These are phyloP conservation scores for Juglanconis juglandina DNA, from an alignment of 2,329 filamentous ascomycete genomes.

Conservation along the genomic window DNA sequence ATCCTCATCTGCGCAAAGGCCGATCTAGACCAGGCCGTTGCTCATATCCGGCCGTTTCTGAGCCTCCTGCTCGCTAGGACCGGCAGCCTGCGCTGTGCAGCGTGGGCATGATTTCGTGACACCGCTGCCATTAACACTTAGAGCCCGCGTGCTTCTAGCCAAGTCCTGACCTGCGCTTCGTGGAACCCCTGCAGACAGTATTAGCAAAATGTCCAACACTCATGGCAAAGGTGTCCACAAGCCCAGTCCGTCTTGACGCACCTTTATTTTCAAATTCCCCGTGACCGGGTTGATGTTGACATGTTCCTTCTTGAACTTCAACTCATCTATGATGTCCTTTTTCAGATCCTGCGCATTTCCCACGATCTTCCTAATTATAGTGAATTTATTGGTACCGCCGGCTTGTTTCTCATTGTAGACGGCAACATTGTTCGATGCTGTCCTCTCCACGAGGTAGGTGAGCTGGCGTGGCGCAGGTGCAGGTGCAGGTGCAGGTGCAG, in stretches of 20 bases:
- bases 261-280: slow-evolving; percentile 72
- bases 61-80: too few relatives aligned
- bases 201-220: background rate
- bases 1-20: too few relatives aligned
- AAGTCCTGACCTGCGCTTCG: background rate
- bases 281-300: slow-evolving; percentile 59
- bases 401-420: slow-evolving; percentile 73
- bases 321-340: slow-evolving; percentile 56
- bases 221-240: background rate
- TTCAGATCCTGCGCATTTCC: slow-evolving; percentile 66
- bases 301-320: slow-evolving; percentile 55
- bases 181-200: slow-evolving; percentile 11
- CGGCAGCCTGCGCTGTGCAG: too few relatives aligned
- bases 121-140: background rate
- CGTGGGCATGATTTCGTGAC: too few relatives aligned
- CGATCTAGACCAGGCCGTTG: too few relatives aligned
- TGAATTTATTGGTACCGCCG: slow-evolving; percentile 72
- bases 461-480: slow-evolving; percentile 35
- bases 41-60: too few relatives aligned
- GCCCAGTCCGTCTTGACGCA: slow-evolving; percentile 32
- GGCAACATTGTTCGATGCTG: slow-evolving; percentile 65
- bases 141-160: background rate
- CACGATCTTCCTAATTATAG: slow-evolving; percentile 73
- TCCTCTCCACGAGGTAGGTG: slow-evolving; percentile 71
- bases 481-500: slow-evolving; percentile 17